A percentile compares a stretch with the other conserved stretches of the same genome.
Conservation (phyloP, 139 green algal species). For the Tetradesmus obliquus region DNA sequence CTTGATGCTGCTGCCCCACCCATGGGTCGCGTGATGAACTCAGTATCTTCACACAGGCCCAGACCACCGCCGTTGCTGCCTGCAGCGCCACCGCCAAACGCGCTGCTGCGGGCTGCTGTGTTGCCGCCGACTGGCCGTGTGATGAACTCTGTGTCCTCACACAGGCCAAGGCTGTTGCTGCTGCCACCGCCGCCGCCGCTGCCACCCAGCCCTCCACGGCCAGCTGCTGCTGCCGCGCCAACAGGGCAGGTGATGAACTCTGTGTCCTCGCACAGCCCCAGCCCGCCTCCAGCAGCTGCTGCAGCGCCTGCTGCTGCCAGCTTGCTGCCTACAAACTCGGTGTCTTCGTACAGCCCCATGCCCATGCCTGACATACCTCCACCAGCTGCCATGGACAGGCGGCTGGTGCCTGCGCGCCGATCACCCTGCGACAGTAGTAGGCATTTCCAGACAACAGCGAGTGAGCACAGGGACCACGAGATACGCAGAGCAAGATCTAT, state of each 20-base stretch:
- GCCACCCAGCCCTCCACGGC: background rate
- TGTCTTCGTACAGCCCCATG: slow-evolving; percentile 54
- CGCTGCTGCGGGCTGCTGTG: background rate
- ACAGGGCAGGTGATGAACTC: slow-evolving; percentile 34
- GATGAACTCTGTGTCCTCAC: slow-evolving; percentile 57
- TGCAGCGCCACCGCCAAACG: background rate
- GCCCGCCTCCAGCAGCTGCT: background rate
- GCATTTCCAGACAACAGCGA: background rate
- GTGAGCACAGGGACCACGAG: background rate
- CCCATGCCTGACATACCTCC: background rate
- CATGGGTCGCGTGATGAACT: slow-evolving; percentile 39
- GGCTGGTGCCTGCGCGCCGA: background rate
- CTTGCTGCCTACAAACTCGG: slow-evolving; percentile 48
- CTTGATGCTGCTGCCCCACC: background rate
- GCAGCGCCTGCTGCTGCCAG: background rate
- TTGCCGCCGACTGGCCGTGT: background rate
- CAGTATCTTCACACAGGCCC: slow-evolving; percentile 57
- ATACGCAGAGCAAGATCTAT: no score
- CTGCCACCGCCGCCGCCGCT: background rate
- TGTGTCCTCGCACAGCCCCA: slow-evolving; percentile 35
- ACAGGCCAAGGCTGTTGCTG: background rate
- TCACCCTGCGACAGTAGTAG: background rate
- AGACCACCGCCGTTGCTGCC: background rate
- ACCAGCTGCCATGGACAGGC: background rate
- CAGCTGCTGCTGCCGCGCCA: background rate